Conservation (phyloP, 371 early-diverging fungal genomes). For the Lichtheimia ornata region DNA sequence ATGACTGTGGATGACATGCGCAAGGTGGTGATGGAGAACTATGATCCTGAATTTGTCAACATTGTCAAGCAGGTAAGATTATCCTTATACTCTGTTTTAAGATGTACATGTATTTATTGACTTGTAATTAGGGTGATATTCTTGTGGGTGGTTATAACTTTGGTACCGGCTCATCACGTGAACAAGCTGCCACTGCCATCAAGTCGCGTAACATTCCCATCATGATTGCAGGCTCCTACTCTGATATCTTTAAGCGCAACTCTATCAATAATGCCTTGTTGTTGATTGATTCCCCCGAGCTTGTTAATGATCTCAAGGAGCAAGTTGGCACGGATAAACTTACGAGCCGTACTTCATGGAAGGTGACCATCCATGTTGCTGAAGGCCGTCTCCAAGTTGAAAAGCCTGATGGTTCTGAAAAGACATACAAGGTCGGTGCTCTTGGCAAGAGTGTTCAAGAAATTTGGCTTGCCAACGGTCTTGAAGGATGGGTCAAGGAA, state of each 20-base stretch:
- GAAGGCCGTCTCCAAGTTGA: constrained; percentile 58
- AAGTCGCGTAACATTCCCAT: constrained; percentile 82
- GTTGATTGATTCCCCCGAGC: constrained; percentile 82
- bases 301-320: constrained; percentile 71
- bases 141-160: constrained; percentile 93
- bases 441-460: constrained; percentile 93
- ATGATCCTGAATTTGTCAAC: constrained; percentile 83
- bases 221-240: constrained; percentile 88
- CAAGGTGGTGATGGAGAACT: constrained; percentile 95
- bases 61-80: constrained; percentile 43
- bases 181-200: constrained; percentile 96
- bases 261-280: constrained; percentile 95
- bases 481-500: constrained; percentile 89
- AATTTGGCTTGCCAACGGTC: constrained; percentile 86
- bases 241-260: constrained; percentile 96
- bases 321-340: constrained; percentile 43
- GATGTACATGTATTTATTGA: background rate
- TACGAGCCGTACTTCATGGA: constrained; percentile 78
- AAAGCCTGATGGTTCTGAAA: constrained; percentile 43
- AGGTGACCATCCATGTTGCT: constrained; percentile 57
- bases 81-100: too few relatives aligned
- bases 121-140: constrained; percentile 62
- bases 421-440: constrained; percentile 61
- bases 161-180: constrained; percentile 95
- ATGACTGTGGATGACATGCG: constrained; percentile 87